phyloP scores from a whole-genome alignment of 2,329 filamentous ascomycete species.

The Trichoderma arundinaceum region DNA sequence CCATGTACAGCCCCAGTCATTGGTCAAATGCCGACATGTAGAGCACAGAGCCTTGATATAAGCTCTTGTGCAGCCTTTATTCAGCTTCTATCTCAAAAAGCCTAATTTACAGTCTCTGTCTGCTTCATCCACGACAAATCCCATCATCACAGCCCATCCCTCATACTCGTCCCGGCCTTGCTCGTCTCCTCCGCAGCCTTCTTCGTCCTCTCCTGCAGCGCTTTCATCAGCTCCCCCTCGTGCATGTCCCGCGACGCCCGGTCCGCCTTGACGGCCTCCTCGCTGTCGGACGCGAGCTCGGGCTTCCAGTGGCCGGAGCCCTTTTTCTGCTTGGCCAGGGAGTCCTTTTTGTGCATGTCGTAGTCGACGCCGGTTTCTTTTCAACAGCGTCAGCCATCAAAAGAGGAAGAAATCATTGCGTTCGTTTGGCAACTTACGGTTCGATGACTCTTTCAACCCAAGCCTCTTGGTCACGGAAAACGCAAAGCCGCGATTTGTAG shows the following conservation, averaged over 20 bases:
- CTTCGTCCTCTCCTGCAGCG: conserved; percentile 66
- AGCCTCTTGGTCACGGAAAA: conserved; percentile 41
- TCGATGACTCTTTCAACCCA: conserved; percentile 48
- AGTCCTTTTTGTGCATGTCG: conserved; percentile 66
- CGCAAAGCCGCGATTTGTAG: conserved; percentile 38
- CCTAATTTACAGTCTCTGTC: no score
- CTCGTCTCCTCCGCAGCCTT: conserved; percentile 52
- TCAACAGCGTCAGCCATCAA: no score
- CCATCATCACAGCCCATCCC: conserved; percentile 37
- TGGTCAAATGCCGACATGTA: no score
- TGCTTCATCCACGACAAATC: no score
- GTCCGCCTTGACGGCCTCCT: conserved; percentile 77
- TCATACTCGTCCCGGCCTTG: conserved; percentile 57
- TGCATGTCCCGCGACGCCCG: conserved; percentile 44
- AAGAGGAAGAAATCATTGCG: not conserved
- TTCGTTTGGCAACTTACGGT: conserved; percentile 41
- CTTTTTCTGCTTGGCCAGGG: conserved; percentile 68
- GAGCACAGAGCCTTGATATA: no score
- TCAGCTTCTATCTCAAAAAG: no score
- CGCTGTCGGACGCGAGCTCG: conserved; percentile 77
- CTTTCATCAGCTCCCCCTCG: conserved; percentile 48
- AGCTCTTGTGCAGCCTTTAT: no score
- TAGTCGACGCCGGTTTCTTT: conserved; percentile 49
- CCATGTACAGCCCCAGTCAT: no score
- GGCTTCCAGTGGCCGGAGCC: conserved; percentile 78